A percentile compares a stretch with the other conserved stretches of the same genome.
Conservation (phyloP, 2,329 filamentous ascomycete species). For the Apiospora sp. region DNA sequence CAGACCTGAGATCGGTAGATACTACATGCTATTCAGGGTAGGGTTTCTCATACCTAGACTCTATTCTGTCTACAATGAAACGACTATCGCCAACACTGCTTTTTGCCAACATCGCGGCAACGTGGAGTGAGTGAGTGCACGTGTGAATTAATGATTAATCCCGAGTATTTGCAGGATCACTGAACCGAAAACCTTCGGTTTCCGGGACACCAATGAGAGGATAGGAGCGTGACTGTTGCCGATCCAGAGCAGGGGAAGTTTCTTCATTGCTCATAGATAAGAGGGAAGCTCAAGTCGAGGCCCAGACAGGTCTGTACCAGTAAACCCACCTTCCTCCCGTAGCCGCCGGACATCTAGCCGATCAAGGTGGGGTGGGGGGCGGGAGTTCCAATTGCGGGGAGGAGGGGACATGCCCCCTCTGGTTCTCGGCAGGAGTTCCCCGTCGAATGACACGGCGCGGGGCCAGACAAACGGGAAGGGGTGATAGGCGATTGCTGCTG, state of each 20-base stretch:
- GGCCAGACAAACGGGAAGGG: neutral
- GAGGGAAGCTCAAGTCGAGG: no score
- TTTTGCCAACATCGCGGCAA: neutral
- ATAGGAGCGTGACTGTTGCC: neutral
- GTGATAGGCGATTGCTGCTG: neutral
- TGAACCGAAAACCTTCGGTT: neutral
- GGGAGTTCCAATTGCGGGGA: constrained; percentile 1
- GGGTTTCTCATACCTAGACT: neutral
- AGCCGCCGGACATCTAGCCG: constrained; percentile 16
- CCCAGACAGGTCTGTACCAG: neutral
- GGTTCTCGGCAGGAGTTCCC: constrained; percentile 18
- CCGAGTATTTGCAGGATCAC: neutral
- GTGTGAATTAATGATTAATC: neutral
- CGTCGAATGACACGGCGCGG: constrained; percentile 5
- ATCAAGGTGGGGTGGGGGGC: neutral
- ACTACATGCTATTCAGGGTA: neutral
- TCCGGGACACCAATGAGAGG: neutral
- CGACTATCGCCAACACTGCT: neutral
- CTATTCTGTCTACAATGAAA: neutral
- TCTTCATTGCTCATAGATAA: neutral
- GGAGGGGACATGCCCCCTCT: neutral
- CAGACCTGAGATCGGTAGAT: neutral
- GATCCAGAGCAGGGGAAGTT: neutral
- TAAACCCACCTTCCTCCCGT: neutral
- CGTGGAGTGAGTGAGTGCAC: neutral